Base-by-base conservation (phyloP, 176 grass and related monocot genomes). In the Musa troglodytarum region DNA sequence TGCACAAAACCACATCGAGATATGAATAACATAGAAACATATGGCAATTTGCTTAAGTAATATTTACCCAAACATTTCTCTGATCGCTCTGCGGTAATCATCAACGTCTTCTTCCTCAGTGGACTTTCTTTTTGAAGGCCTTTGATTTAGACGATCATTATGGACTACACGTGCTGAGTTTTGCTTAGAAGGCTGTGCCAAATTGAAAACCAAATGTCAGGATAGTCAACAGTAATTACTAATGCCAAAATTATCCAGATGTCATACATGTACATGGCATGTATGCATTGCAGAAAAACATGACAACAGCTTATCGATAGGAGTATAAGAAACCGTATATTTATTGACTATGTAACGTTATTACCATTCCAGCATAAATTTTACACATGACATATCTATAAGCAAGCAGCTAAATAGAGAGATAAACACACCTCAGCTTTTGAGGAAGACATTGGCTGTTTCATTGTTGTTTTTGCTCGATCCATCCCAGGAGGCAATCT, bases 51-150 rank as follows among this genome's bases (percentile, higher is more conserved):
- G 5, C 19, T 16, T 8, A 12, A 68, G 7, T 51, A 57, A 28
- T 28, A 74, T 28, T 9, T 74, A 74, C 72, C 72, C 53, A n/a
- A 88, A 82, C 24, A 88, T 78, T 6, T 65, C 14, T 82, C 82
- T 80, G 74, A 96, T 71, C 51, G 89, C 82, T 11, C 72, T 85
- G 25, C 91, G 53, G 11, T 82, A 81, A 54, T 83, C 85, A 70
- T 28, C 74, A 10, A 82, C 88, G 5, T 94, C 95, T 6, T 53
- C 85, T 13, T 92, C 85, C 11, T 73, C 66, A 10, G 64, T 26
- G 78, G 73, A 65, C 66, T 75, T 90, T 65, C 82, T 81, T 25
- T 61, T 20, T 52, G 49, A 25, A 15, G 20, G 49, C 68, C 71
- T 93, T 76, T 82, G 83, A 49, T 83, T 83, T 74, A 54, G 19